Percentiles rank a stretch among this genome's conserved stretches.
phyloP scores from a whole-genome alignment of 192 early-diverging fungal species.

The Backusella tarrabulga region DNA sequence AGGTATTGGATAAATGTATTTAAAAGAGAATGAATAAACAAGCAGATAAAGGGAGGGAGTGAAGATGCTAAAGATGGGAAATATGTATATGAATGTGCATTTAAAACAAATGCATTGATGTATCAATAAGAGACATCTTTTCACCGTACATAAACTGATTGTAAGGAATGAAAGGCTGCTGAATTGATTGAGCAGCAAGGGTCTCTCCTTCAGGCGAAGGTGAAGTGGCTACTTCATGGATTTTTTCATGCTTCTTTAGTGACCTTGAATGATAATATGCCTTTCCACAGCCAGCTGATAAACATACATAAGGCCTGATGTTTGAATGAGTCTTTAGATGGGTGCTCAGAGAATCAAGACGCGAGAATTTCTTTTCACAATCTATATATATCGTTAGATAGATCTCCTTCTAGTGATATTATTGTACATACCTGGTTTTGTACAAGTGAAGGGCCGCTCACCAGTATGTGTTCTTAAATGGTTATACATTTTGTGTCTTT shows the following conservation, averaged over 20 bases:
- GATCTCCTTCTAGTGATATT: not conserved
- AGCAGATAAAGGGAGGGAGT: not conserved
- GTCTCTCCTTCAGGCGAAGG: not conserved
- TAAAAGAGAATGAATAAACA: not conserved
- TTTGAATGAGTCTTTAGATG: slow-evolving; percentile 65
- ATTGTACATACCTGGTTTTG: slow-evolving; percentile 32
- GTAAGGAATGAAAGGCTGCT: not conserved
- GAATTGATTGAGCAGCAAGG: not conserved
- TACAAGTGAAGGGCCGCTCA: slow-evolving; percentile 71
- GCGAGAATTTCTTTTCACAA: slow-evolving; percentile 74
- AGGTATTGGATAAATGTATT: not conserved
- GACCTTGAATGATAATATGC: slow-evolving; percentile 64
- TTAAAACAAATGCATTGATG: not conserved
- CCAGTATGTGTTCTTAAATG: slow-evolving; percentile 77
- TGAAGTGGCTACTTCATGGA: slow-evolving; percentile 31
- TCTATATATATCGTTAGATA: slow-evolving; percentile 25
- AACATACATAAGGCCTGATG: slow-evolving; percentile 52
- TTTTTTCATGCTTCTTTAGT: slow-evolving; percentile 60
- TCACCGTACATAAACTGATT: not conserved
- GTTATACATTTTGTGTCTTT: slow-evolving; percentile 70
- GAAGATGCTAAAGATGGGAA: not conserved
- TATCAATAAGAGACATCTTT: not conserved
- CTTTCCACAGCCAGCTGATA: slow-evolving; percentile 49
- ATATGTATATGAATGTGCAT: not conserved
- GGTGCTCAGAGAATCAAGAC: slow-evolving; percentile 67